These are phyloP conservation scores for Aspergillus pseudoterreus DNA, from an alignment of 2,329 filamentous ascomycete genomes.

Conservation along the genomic window DNA sequence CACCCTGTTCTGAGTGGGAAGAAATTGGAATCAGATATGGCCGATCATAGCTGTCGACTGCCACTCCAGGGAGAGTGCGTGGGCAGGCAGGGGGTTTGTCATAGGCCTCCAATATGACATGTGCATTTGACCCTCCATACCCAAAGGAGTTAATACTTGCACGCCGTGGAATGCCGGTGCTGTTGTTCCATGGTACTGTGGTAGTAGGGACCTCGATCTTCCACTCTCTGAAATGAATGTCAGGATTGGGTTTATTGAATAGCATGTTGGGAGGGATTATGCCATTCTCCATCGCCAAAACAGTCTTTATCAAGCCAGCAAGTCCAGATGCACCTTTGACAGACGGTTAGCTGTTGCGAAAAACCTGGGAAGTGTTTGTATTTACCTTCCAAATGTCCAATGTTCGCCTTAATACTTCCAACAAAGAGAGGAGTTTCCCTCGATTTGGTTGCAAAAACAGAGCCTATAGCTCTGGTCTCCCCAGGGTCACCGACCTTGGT, in stretches of 20 bases:
- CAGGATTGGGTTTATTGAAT: constrained; percentile 19
- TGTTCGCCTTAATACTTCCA: neutral
- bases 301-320: constrained; percentile 22
- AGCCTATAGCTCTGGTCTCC: neutral
- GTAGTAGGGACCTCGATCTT: neutral
- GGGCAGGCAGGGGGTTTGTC: neutral
- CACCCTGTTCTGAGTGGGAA: neutral
- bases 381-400: constrained; percentile 22
- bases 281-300: constrained; percentile 23
- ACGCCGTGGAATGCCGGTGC: neutral
- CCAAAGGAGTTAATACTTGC: constrained; percentile 22
- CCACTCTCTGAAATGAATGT: neutral
- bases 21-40: neutral
- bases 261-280: constrained; percentile 26
- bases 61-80: neutral
- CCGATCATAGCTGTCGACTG: neutral
- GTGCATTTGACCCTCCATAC: constrained; percentile 16
- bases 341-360: constrained; percentile 17
- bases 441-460: neutral
- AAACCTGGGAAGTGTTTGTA: too few relatives aligned
- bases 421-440: constrained; percentile 13
- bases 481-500: neutral
- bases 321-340: constrained; percentile 24
- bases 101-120: constrained; percentile 14
- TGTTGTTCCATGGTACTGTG: neutral